Evolutionary conservation across 2,329 filamentous ascomycete genomes (phyloP), one percentile per base, ranked within the genome.

Genomic region (Blastomyces gilchristii): DNA sequence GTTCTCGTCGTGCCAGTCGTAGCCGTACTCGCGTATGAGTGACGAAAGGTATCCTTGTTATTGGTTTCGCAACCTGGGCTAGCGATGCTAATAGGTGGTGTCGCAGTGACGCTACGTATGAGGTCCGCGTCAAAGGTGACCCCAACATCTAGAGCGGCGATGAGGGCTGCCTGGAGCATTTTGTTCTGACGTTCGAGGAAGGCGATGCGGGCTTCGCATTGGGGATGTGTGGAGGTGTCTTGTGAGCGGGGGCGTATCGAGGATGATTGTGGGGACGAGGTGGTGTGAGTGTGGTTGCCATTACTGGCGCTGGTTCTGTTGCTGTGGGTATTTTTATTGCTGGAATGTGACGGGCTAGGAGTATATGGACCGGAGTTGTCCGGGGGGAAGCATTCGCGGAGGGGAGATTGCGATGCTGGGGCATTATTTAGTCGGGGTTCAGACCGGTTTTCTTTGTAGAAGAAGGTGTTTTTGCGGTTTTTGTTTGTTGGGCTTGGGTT

Each of bases 131-230:
- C 70, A 22, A 69, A 70, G 52, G 73, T 75, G 39, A 69, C 70
- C 7, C 74, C 74, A 6, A 72, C 72, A 60, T 77, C 74, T 37
- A 78, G 66, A 6, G 75, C 75, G 1, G 75, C 75, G 41, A 77
- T 65, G 11, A 78, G 71, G 43, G 76, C 76, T 6, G 76, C 76
- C 45, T 77, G 76, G 12, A 78, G 73, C 60, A 77, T 71, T 62
- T 74, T 73, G 66, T 78, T 78, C 60, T 78, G 76, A 16, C 73
- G 74, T 63, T 78, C 75, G 8, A 78, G 72, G 28, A 73, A 71
- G 9, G 72, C 70, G 45, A 78, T 70, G 18, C 75, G 74, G 18
- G 72, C 71, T 63, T 77, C 74, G 7, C 77, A 71, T 52, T 68
- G 67, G n/a, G 69, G 66, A 14, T 69, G 61, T 2, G 65, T 37